These are phyloP conservation scores for Sporothrix protearum DNA, from an alignment of 2,329 filamentous ascomycete genomes.

Conservation along the genomic window DNA sequence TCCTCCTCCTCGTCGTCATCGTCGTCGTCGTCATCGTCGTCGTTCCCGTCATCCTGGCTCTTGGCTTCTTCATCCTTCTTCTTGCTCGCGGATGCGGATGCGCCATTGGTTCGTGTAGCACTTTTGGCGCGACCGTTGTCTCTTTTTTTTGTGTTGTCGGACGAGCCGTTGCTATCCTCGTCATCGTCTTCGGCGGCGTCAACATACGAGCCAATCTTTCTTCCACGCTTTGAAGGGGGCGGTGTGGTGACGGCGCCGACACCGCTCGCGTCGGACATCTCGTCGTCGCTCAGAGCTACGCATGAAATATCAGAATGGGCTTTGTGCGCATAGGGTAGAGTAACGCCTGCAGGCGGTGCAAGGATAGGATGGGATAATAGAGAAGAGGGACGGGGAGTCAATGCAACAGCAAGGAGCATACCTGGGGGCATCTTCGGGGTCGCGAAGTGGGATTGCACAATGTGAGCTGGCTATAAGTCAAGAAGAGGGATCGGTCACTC, in stretches of 20 bases:
- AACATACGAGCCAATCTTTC: constrained; percentile 38
- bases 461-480: background rate
- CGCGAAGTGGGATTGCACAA: background rate
- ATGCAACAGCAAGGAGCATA: background rate
- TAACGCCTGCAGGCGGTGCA: background rate
- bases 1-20: constrained; percentile 43
- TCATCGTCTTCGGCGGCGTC: constrained; percentile 29
- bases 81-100: background rate
- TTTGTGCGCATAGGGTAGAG: too few species aligned
- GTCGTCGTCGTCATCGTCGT: constrained; percentile 32
- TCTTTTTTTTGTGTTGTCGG: constrained; percentile 28
- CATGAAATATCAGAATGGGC: background rate
- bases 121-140: constrained; percentile 20
- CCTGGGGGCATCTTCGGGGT: constrained; percentile 17
- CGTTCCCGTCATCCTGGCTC: constrained; percentile 13
- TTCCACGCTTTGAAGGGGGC: constrained; percentile 28
- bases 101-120: background rate
- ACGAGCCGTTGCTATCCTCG: constrained; percentile 31
- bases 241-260: constrained; percentile 30
- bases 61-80: constrained; percentile 4
- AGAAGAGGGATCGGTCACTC: background rate
- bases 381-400: background rate
- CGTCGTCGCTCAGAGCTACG: constrained; percentile 44
- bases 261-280: constrained; percentile 37
- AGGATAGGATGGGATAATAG: background rate